These are phyloP conservation scores for Diaporthe velutina DNA, from an alignment of 2,329 filamentous ascomycete genomes.

Conservation along the genomic window DNA sequence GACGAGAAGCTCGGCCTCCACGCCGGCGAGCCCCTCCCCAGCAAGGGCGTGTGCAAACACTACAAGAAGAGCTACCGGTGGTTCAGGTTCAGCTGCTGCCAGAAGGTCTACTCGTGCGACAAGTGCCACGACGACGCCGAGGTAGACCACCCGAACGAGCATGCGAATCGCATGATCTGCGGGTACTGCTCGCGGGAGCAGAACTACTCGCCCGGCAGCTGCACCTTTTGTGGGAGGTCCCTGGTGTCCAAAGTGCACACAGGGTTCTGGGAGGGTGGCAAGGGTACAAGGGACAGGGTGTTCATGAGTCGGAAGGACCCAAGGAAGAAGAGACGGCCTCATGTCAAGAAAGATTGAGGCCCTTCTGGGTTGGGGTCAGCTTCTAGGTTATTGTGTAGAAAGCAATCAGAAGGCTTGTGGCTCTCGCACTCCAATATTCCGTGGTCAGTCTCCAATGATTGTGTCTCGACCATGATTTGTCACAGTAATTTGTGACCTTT, in stretches of 20 bases:
- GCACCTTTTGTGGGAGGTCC: conserved; percentile 77
- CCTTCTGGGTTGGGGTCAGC: fast-evolving
- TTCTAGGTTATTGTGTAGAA: neutral
- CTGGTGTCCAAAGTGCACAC: conserved; percentile 74
- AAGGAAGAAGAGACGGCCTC: conserved; percentile 77
- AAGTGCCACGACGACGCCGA: conserved; percentile 81
- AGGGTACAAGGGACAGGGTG: conserved; percentile 79
- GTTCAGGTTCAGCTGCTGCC: conserved; percentile 76
- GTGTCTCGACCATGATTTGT: too few relatives aligned
- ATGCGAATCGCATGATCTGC: conserved; percentile 87
- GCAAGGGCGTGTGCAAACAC: conserved; percentile 67
- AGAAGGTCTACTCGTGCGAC: conserved; percentile 71
- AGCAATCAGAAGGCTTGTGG: too few relatives aligned
- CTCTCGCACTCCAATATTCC: neutral
- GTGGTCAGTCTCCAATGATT: neutral
- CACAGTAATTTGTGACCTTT: too few relatives aligned
- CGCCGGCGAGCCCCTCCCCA: conserved; percentile 68
- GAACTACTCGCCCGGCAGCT: conserved; percentile 81
- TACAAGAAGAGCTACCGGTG: conserved; percentile 72
- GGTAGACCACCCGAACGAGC: conserved; percentile 82
- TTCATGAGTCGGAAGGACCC: conserved; percentile 83
- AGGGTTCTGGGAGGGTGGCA: conserved; percentile 91
- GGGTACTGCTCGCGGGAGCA: conserved; percentile 86
- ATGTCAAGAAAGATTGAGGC: conserved; percentile 54
- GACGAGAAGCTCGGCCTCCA: conserved; percentile 69